These are phyloP conservation scores for Coniochaeta hoffmannii DNA, from an alignment of 2,329 filamentous ascomycete genomes.

Conservation along the genomic window DNA sequence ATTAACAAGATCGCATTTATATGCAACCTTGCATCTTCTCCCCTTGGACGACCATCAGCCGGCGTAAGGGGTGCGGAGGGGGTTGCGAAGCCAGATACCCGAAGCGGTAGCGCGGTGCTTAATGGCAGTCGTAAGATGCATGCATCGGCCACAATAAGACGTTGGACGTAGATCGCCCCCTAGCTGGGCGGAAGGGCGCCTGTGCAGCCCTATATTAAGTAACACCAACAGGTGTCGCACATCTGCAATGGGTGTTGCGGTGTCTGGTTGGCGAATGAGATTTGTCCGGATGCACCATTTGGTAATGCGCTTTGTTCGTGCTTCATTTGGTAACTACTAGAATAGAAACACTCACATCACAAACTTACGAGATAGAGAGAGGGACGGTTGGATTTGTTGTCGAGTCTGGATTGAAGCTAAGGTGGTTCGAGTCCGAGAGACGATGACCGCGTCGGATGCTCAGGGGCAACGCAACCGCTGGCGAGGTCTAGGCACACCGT, in stretches of 20 bases:
- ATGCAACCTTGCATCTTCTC: neutral
- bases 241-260: neutral
- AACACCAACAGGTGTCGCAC: slow-evolving; percentile 12
- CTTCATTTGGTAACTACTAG: neutral
- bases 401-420: too few relatives aligned
- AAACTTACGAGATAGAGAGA: neutral
- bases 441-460: too few relatives aligned
- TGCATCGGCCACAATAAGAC: too few relatives aligned
- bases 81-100: neutral
- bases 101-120: neutral
- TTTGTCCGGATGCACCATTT: neutral
- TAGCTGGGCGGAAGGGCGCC: neutral
- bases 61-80: neutral
- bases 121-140: neutral
- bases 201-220: slow-evolving; percentile 20
- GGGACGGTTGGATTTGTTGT: neutral
- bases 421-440: too few relatives aligned
- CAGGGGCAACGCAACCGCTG: too few relatives aligned
- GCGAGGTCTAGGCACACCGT: too few relatives aligned
- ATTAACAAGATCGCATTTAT: neutral
- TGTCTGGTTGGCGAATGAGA: neutral
- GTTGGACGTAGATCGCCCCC: neutral
- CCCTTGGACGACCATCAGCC: neutral
- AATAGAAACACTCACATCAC: neutral
- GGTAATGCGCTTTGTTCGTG: neutral